phyloP scores from a whole-genome alignment of 192 early-diverging fungal species.

The Radiomyces spectabilis region DNA sequence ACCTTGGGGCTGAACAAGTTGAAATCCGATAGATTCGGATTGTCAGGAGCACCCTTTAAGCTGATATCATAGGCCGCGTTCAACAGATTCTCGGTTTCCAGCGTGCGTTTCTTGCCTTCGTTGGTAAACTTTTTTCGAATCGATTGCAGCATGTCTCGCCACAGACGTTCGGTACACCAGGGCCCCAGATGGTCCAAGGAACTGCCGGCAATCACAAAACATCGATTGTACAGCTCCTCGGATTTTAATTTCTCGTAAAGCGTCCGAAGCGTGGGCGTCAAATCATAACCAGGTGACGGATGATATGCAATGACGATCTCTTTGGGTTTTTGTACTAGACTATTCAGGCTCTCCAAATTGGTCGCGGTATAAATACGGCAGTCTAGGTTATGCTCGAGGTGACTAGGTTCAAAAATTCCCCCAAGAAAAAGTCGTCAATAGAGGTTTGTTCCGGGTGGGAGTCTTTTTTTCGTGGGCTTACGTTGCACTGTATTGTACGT shows the following conservation, averaged over 20 bases:
- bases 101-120: no score
- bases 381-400: constrained; percentile 49
- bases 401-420: constrained; percentile 24
- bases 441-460: constrained; percentile 47
- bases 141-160: constrained; percentile 48
- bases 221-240: constrained; percentile 30
- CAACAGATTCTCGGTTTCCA: no score
- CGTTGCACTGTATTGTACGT: constrained; percentile 3
- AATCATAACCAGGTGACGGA: constrained; percentile 32
- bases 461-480: constrained; percentile 8
- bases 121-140: no score
- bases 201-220: constrained; percentile 29
- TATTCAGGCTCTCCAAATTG: constrained; percentile 20
- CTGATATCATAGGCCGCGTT: no score
- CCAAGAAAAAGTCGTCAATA: constrained; percentile 52
- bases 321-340: constrained; percentile 29
- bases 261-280: constrained; percentile 32
- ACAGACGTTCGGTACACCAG: constrained; percentile 70
- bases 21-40: constrained; percentile 18
- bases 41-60: no score
- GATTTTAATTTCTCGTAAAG: constrained; percentile 28
- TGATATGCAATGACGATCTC: constrained; percentile 44
- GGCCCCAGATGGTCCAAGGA: constrained; percentile 59
- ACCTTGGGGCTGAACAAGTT: constrained; percentile 64
- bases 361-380: constrained; percentile 50